Conservation (phyloP, 441 rosid species). For the Euphorbia schlechtendalii region DNA sequence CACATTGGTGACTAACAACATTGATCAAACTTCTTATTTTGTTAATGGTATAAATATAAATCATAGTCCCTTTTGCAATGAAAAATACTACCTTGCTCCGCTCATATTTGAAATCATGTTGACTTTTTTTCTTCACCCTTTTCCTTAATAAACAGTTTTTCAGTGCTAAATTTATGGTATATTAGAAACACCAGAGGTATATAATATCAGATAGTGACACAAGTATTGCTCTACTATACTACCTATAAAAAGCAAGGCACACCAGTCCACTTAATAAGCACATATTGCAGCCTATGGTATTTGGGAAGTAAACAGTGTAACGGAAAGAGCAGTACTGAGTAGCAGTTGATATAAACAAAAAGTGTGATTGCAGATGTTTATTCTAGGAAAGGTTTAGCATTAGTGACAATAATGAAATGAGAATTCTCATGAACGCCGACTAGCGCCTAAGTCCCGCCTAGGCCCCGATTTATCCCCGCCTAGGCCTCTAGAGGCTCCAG, state of each 20-base stretch:
- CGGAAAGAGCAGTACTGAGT: not conserved
- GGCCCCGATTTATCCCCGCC: no score
- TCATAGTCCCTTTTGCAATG: not conserved
- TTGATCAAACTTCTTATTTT: not conserved
- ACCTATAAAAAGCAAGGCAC: not conserved
- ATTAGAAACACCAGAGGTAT: not conserved
- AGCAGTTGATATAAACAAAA: not conserved
- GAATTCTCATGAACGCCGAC: not conserved
- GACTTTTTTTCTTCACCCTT: no score
- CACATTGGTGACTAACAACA: not conserved
- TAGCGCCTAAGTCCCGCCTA: no score
- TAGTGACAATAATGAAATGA: not conserved
- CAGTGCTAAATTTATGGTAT: not conserved
- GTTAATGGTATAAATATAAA: not conserved
- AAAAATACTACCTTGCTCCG: no score
- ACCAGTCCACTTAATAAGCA: not conserved
- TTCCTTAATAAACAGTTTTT: not conserved
- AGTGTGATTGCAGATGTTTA: not conserved
- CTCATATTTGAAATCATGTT: no score
- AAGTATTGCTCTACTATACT: not conserved
- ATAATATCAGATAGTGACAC: not conserved
- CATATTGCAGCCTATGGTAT: not conserved
- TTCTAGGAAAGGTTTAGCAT: not conserved
- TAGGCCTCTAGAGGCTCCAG: no score
- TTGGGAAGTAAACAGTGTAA: not conserved